Conservation (phyloP, 2,329 filamentous ascomycete species). For the Ophiostoma piceae region DNA sequence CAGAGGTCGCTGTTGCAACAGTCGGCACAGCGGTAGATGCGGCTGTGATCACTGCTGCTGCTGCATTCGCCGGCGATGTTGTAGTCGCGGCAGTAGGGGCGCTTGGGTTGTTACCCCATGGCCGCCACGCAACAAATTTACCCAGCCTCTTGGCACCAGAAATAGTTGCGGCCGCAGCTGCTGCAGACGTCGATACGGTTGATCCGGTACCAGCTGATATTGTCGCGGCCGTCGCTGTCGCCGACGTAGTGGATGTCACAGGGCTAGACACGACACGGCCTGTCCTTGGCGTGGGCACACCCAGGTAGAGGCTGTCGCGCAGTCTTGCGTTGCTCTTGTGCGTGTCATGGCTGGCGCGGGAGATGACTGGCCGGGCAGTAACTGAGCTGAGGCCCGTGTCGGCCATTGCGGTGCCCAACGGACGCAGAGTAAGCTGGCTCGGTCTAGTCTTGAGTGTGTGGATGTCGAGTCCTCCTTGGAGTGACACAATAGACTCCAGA, state of each 20-base stretch:
- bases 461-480: conserved; percentile 83
- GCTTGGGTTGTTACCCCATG: conserved; percentile 35
- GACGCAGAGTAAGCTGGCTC: conserved; percentile 62
- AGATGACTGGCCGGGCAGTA: conserved; percentile 55
- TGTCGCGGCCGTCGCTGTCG: background rate
- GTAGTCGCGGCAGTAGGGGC: conserved; percentile 25
- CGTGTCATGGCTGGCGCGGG: conserved; percentile 35
- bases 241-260: background rate
- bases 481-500: conserved; percentile 83
- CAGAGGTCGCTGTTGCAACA: background rate
- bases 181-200: conserved; percentile 23
- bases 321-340: conserved; percentile 52
- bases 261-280: conserved; percentile 30
- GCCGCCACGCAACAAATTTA: conserved; percentile 36
- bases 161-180: background rate
- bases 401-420: conserved; percentile 48
- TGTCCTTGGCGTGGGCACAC: conserved; percentile 33
- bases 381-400: conserved; percentile 56
- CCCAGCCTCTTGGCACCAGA: conserved; percentile 25
- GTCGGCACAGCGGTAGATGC: background rate
- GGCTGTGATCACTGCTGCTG: background rate
- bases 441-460: conserved; percentile 72
- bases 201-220: conserved; percentile 8
- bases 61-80: background rate
- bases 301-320: conserved; percentile 47